phyloP scores from a whole-genome alignment of 2,329 filamentous ascomycete genomes.

The Monilinia polystroma region DNA sequence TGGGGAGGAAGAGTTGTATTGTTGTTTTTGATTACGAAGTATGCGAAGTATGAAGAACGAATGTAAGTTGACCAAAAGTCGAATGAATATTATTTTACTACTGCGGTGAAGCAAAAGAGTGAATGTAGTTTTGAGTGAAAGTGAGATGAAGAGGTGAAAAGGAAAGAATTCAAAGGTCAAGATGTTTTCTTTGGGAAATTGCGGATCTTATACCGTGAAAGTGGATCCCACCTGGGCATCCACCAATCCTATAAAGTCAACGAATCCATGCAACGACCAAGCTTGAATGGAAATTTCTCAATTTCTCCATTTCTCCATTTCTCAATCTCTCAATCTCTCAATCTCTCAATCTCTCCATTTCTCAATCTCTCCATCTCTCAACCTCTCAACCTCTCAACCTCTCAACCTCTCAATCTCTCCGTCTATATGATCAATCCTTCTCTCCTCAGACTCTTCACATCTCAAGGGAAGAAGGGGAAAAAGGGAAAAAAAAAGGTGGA shows the following conservation, averaged over 20 bases:
- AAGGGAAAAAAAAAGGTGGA: no score
- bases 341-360: no score
- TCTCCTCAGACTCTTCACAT: no score
- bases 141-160: not conserved
- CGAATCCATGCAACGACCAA: no score
- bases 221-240: not conserved
- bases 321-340: no score
- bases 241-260: not conserved
- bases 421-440: no score
- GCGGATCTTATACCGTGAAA: slow-evolving; percentile 17
- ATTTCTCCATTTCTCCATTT: no score
- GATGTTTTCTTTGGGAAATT: not conserved
- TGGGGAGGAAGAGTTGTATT: not conserved
- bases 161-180: not conserved
- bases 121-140: slow-evolving; percentile 4
- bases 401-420: no score
- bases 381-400: no score
- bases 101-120: not conserved
- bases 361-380: no score
- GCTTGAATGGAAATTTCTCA: no score
- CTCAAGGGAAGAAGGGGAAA: no score
- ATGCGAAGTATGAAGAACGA: not conserved
- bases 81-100: not conserved
- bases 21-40: not conserved
- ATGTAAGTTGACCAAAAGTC: slow-evolving; percentile 20